Conservation (phyloP, 495 filamentous ascomycete genomes). For the Pyrenula massariospora region DNA sequence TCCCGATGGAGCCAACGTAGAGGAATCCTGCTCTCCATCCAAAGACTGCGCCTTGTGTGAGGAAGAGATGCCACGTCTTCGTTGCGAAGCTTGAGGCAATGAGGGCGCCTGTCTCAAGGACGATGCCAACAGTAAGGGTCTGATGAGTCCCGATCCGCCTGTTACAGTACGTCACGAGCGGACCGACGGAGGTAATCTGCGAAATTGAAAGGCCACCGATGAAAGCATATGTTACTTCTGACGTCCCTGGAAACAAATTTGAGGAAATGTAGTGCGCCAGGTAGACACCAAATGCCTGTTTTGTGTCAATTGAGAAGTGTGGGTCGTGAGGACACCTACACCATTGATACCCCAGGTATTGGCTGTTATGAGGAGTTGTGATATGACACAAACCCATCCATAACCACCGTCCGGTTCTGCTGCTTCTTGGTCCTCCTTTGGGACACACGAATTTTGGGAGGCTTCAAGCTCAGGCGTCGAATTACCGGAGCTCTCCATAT, state of each 20-base stretch:
- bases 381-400: background rate
- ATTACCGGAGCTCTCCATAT: too few species aligned
- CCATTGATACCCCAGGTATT: background rate
- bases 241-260: constrained; percentile 39
- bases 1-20: constrained; percentile 48
- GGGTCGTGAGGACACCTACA: background rate
- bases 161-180: constrained; percentile 24
- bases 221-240: constrained; percentile 49
- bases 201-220: constrained; percentile 56
- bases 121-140: constrained; percentile 40
- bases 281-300: constrained; percentile 53
- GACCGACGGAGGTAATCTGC: constrained; percentile 44
- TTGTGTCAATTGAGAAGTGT: too few species aligned
- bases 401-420: constrained; percentile 8
- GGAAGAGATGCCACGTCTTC: constrained; percentile 57
- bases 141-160: constrained; percentile 31
- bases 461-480: too few species aligned
- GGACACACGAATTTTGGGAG: too few species aligned
- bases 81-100: constrained; percentile 50
- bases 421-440: too few species aligned
- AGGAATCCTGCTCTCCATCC: constrained; percentile 60
- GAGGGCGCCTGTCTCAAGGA: constrained; percentile 42
- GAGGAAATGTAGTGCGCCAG: constrained; percentile 52
- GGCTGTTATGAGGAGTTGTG: background rate
- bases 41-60: constrained; percentile 61